Base-by-base conservation (phyloP, 345 rosid genomes). In the Brassica nigra region DNA sequence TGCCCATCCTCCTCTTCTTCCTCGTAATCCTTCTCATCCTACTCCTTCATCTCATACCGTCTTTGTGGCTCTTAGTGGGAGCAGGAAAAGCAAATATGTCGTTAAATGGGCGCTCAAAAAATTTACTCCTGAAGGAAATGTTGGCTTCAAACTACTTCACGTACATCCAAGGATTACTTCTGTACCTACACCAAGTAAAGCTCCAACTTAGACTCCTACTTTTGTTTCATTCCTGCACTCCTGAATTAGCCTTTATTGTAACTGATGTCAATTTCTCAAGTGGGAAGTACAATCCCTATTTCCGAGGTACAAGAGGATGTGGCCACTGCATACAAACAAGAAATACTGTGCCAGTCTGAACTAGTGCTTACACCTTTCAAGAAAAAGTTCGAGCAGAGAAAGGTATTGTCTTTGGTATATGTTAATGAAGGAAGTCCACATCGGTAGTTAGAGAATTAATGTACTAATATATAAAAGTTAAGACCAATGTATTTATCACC, bases 131-230 rank as follows among this genome's bases (percentile, higher is more conserved):
- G 86, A 90, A 80, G 96, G 82, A 65, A 84, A 84, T 28, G 85
- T 76, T 39, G 62, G 44, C 62, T 85, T 94, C 80, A 90, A 85
- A 89, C 80, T 94, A 80, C 72, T 94, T 70, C 97, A 94, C 73
- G 85, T 94, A 55, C 86, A 86, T 66, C 88, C 91, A 6, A 83
- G 73, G 82, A 86, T 92, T 66, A 88, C 86, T 1, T 5, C 80
- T 20, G 94, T 94, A 76, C 98, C 98, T 76, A 94, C 98, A 30
- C 90, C 98, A 20, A 88, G 98, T 94, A 89, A 89, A 90, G 2
- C 72, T 75, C 76, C 71, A 23, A 74, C 74, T 30, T 14, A 44
- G 33, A 36, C 54, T 75, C 18, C 37, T 80, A 6, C 5, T 33
- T 61, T 5, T 71, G 57, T 70, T 68, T 70, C 76, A 23, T 77